phyloP scores from a whole-genome alignment of 2,329 filamentous ascomycete species.

The Clarireedia homoeocarpa region DNA sequence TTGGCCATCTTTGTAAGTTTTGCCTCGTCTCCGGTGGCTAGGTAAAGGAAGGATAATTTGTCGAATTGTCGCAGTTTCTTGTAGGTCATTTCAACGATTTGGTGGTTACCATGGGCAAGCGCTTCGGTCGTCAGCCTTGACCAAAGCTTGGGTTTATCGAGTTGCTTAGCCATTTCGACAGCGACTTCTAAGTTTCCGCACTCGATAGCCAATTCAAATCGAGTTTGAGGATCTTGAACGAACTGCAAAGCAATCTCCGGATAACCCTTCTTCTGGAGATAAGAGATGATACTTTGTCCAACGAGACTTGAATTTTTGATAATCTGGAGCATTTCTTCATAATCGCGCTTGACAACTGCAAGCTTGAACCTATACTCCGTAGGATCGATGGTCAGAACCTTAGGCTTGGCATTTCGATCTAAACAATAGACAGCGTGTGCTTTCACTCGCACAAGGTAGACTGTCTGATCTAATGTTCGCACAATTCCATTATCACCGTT shows the following conservation, averaged over 20 bases:
- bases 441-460: slow-evolving; percentile 94
- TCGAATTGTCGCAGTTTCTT: slow-evolving; percentile 97
- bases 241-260: slow-evolving; percentile 97
- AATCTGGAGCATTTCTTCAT: slow-evolving; percentile 98
- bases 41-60: slow-evolving; percentile 94
- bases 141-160: slow-evolving; percentile 92
- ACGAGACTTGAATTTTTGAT: slow-evolving; percentile 96
- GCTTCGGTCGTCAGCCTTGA: slow-evolving; percentile 77
- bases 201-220: slow-evolving; percentile 94
- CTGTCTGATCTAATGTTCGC: slow-evolving; percentile 89
- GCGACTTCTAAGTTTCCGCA: slow-evolving; percentile 97
- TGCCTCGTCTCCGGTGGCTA: slow-evolving; percentile 83
- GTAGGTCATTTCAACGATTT: slow-evolving; percentile 96
- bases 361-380: slow-evolving; percentile 99
- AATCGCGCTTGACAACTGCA: slow-evolving; percentile 91
- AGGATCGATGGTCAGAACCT: slow-evolving; percentile 86
- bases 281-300: slow-evolving; percentile 97
- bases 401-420: slow-evolving; percentile 85
- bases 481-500: slow-evolving; percentile 98
- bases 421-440: slow-evolving; percentile 91
- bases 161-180: slow-evolving; percentile 93
- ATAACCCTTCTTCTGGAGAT: slow-evolving; percentile 98
- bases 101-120: slow-evolving; percentile 89
- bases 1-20: slow-evolving; percentile 96
- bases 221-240: slow-evolving; percentile 93